phyloP scores from a whole-genome alignment of 75 land plant genomes.

The Ceratopteris richardii region DNA sequence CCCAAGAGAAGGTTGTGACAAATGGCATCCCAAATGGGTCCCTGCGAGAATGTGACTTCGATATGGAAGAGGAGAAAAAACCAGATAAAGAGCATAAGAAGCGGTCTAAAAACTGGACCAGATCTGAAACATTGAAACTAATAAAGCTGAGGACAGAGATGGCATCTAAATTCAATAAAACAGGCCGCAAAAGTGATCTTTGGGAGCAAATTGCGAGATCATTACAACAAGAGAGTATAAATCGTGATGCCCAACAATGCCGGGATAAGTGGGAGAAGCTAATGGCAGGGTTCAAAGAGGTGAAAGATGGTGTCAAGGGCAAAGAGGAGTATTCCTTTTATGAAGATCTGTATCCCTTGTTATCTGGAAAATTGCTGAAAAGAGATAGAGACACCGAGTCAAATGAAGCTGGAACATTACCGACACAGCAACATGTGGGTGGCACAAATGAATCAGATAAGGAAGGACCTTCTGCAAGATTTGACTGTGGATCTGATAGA shows the following conservation, averaged over 20 bases:
- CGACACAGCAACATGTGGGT: neutral
- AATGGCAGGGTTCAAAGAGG: slow-evolving; percentile 41
- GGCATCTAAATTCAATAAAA: slow-evolving; percentile 26
- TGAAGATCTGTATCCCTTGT: slow-evolving; percentile 34
- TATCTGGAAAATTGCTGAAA: slow-evolving; percentile 25
- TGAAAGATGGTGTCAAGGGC: slow-evolving; percentile 29
- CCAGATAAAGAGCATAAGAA: slow-evolving; percentile 23
- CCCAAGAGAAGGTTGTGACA: too few species aligned
- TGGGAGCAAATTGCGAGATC: slow-evolving; percentile 43
- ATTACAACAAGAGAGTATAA: slow-evolving; percentile 17
- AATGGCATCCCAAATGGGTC: too few species aligned
- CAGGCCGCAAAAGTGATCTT: slow-evolving; percentile 37
- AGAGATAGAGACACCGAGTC: slow-evolving; percentile 6
- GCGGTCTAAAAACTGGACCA: slow-evolving; percentile 45
- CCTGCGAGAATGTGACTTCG: too few species aligned
- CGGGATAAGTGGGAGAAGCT: slow-evolving; percentile 28
- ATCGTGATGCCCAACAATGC: slow-evolving; percentile 42
- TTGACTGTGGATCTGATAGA: slow-evolving; percentile 3
- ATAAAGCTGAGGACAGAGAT: slow-evolving; percentile 25
- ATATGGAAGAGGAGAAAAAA: too few species aligned
- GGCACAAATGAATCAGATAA: slow-evolving; percentile 1
- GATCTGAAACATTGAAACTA: slow-evolving; percentile 33
- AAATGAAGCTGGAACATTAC: too few species aligned
- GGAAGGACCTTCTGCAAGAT: neutral
- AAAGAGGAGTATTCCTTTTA: slow-evolving; percentile 36